A percentile compares a stretch with the other conserved stretches of the same genome.
Evolutionary conservation across 2,329 filamentous ascomycete species (phyloP).

Genomic region (Phyllosticta paracitricarpa): DNA sequence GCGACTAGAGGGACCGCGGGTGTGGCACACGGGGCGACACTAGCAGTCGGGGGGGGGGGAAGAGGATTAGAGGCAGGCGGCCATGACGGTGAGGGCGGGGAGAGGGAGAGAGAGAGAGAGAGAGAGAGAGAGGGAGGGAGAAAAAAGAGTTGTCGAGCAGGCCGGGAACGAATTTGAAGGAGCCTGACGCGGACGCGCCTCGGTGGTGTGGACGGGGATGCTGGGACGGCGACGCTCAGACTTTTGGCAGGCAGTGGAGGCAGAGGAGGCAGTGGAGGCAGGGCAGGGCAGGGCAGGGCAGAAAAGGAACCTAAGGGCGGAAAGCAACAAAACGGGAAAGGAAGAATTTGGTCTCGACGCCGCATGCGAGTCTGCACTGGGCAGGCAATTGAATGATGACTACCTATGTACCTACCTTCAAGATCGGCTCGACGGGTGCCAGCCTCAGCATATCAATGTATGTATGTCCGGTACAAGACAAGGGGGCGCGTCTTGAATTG

Average conservation of each 20-base stretch:
- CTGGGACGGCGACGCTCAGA: constrained; percentile 8
- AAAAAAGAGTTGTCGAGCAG: constrained; percentile 19
- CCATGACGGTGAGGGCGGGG: constrained; percentile 11
- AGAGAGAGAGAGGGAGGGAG: constrained; percentile 7
- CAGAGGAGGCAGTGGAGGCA: too few species aligned
- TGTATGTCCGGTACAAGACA: not conserved
- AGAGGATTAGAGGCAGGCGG: constrained; percentile 9
- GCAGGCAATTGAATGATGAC: too few species aligned
- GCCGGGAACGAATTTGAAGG: constrained; percentile 27
- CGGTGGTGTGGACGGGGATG: constrained; percentile 4
- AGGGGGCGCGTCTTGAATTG: not conserved
- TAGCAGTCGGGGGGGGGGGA: constrained; percentile 11
- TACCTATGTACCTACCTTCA: too few species aligned
- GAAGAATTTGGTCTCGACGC: too few species aligned
- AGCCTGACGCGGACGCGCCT: constrained; percentile 12
- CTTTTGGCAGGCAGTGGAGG: not conserved
- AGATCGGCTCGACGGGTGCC: too few species aligned
- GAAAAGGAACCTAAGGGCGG: too few species aligned
- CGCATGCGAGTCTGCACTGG: too few species aligned
- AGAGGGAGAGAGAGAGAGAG: constrained; percentile 2
- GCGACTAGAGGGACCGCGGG: constrained; percentile 17
- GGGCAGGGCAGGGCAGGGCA: too few species aligned
- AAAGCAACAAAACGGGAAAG: too few species aligned
- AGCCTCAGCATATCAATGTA: not conserved
- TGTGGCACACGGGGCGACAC: constrained; percentile 13